Base-by-base conservation (phyloP, 2,329 filamentous ascomycete species). In the Arthroderma sp. region DNA sequence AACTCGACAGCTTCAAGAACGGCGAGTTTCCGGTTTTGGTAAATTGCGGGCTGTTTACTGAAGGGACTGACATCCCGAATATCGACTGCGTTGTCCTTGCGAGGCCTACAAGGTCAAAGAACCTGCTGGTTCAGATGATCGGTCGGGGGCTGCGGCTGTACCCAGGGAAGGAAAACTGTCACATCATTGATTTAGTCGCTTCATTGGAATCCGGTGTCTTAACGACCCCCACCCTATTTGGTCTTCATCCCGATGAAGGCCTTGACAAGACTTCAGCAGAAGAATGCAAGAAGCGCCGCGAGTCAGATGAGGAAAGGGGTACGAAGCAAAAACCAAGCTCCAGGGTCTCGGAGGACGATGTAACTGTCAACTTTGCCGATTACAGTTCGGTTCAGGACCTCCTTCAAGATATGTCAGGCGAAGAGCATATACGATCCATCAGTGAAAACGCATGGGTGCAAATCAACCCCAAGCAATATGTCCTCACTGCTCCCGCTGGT, bases 11-110 rank as follows among this genome's bases (percentile, higher is more conserved):
- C 2, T 98, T 98, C 63, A 83, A 75, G 51, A 72, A 69, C 1
- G 75, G 80, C 5, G 75, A 87, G 37, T 96, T 85, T 50, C 85
- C 86, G 0, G 85, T 98, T 1, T 72, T 98, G 9, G 67, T 98
- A 42, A 98, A 98, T 60, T 96, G 91, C 57, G 88, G 88, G 6
- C 84, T 98, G 36, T 96, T 94, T 57, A 96, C 89, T 0, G 91
- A 98, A 66, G 91, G 91, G 2, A 98, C 91, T 1, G 91, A 98
- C 57, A 94, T 98, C 30, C 91, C 93, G 4, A 95, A 94, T 59
- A 85, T 98, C 52, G 91, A 98, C 66, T 96, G 91, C 58, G 77
- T 98, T 27, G 60, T 98, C 6, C 73, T 98, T 6, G 87, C 83
- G 3, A 73, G 91, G 27, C 91, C 91, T 0, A 98, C 91, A 1